Base-by-base conservation (phyloP, 106 monocot species). In the Chionographis japonica region DNA sequence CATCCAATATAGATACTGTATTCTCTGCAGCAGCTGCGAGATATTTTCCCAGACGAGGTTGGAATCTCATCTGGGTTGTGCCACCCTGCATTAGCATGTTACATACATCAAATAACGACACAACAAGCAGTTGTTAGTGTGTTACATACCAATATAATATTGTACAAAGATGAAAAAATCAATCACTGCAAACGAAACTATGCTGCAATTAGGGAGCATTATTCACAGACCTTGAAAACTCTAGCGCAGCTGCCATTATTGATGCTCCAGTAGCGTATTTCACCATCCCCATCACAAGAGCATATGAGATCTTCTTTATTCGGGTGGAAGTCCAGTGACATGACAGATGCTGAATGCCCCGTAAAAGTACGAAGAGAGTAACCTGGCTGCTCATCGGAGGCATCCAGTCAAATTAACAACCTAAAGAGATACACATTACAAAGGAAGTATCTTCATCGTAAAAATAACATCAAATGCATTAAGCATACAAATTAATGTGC, bases 241-340 rank as follows among this genome's bases (percentile, higher is more conserved):
- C 79, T 60, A 36, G 79, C 68, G 66, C 76, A 84, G 15, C 66
- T 91, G 18, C 84, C 84, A 77, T 91, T 82, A n/a, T 87, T 91
- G 37, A 91, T 87, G 66, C 91, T 87, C 91, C 91, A 91, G 55
- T 79, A 91, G 6, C 91, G 91, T 37, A 91, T 87, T 58, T 91
- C 91, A 17, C 87, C 82, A 37, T 87, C 81, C 37, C 77, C 79
- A 75, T 91, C 91, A 69, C 87, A 91, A 16, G 91, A 91, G 68
- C 91, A 87, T 46, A 91, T 84, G 8, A 91, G 79, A 82, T 91
- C 91, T 18, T 91, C 91, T 63, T 82, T 91, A 50, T 58, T 87
- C 11, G 91, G 91, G 58, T 91, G 90, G 40, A 91, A 91, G 57
- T 91, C 90, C 43, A 91, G 27, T 65, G 90, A 91, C 81, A 76